Conservation (phyloP, 1,284 basidiomycete species). For the Schizophyllum amplum region DNA sequence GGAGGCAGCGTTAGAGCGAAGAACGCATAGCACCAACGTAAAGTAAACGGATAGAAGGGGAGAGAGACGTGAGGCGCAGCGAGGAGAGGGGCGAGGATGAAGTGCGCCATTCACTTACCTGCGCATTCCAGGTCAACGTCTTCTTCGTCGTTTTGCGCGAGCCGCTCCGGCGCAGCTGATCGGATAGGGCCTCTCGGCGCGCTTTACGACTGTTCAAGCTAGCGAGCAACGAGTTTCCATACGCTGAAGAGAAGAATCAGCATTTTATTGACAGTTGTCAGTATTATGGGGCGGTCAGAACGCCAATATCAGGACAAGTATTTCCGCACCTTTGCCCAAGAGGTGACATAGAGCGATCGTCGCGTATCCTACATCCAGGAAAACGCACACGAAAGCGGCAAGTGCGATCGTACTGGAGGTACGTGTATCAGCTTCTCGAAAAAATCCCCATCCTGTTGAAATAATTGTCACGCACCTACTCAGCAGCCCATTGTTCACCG, state of each 20-base stretch:
- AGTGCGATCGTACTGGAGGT: neutral
- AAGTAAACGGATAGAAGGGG: too few relatives aligned
- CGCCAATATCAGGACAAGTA: too few relatives aligned
- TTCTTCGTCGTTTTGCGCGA: neutral
- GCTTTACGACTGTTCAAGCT: neutral
- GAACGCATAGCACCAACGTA: too few relatives aligned
- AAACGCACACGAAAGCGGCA: neutral
- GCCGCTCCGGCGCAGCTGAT: neutral
- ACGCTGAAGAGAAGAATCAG: neutral
- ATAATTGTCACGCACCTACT: conserved; percentile 1
- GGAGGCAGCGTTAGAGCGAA: too few relatives aligned
- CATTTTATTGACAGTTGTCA: too few relatives aligned
- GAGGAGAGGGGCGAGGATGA: too few relatives aligned
- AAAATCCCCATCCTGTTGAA: too few relatives aligned
- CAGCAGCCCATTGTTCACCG: conserved; percentile 3
- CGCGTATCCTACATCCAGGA: neutral
- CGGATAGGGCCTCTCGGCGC: neutral
- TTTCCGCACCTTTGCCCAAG: neutral
- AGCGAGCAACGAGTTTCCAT: neutral
- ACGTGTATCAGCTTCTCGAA: too few relatives aligned
- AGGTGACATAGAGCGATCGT: neutral
- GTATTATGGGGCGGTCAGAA: too few relatives aligned
- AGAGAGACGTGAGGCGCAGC: too few relatives aligned
- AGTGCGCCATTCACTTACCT: neutral
- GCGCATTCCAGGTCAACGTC: neutral